phyloP scores from a whole-genome alignment of 2,329 filamentous ascomycete genomes.

The Triangularia setosa region DNA sequence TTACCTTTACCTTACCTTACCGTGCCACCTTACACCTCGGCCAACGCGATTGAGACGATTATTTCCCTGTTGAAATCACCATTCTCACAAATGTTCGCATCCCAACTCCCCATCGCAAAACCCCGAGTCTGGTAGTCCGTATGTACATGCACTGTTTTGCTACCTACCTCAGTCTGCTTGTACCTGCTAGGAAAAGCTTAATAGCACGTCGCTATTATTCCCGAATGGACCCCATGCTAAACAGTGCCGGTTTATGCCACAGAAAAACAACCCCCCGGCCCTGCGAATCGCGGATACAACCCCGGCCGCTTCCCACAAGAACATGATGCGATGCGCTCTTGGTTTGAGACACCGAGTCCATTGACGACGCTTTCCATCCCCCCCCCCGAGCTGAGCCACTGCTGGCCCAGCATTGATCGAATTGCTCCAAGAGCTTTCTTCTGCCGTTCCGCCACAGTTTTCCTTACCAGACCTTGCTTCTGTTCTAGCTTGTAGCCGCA shows the following conservation, averaged over 20 bases:
- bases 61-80: no score
- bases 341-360: slow-evolving; percentile 39
- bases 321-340: slow-evolving; percentile 41
- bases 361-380: slow-evolving; percentile 33
- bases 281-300: slow-evolving; percentile 14
- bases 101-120: not conserved
- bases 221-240: slow-evolving; percentile 26
- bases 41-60: not conserved
- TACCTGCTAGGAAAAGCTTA: slow-evolving; percentile 9
- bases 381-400: slow-evolving; percentile 21
- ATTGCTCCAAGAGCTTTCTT: slow-evolving; percentile 1
- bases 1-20: not conserved
- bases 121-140: slow-evolving; percentile 11
- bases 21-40: not conserved
- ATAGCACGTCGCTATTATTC: slow-evolving; percentile 8
- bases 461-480: slow-evolving; percentile 4
- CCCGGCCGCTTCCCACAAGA: slow-evolving; percentile 23
- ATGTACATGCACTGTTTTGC: slow-evolving; percentile 14
- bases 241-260: slow-evolving; percentile 26
- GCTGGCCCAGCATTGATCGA: slow-evolving; percentile 24
- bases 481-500: slow-evolving; percentile 10
- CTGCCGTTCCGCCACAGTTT: slow-evolving; percentile 12
- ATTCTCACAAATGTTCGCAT: not conserved
- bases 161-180: not conserved
- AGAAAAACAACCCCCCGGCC: slow-evolving; percentile 14